A percentile compares a stretch with the other conserved stretches of the same genome.
Conservation (phyloP, 1,139 yeast species). For the Citeromyces siamensis region DNA sequence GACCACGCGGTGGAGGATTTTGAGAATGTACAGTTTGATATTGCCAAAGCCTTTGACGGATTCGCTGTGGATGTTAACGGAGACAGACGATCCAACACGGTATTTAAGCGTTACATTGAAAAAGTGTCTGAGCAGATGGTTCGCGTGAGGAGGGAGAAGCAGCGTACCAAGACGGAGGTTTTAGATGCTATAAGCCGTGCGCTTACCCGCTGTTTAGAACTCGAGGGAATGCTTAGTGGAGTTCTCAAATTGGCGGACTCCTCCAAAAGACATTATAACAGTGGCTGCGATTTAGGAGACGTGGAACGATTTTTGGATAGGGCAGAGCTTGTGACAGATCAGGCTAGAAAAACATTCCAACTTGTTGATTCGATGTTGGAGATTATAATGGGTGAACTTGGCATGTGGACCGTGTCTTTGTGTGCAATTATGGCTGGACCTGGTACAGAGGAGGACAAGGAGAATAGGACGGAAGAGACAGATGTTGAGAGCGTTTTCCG, state of each 20-base stretch:
- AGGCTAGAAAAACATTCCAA: neutral
- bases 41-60: neutral
- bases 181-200: neutral
- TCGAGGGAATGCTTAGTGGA: neutral
- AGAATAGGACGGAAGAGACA: neutral
- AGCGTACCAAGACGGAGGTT: neutral
- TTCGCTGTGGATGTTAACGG: neutral
- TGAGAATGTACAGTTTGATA: neutral
- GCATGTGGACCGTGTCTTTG: neutral
- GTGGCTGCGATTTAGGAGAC: neutral
- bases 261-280: neutral
- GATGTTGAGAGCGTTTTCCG: neutral
- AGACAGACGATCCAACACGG: neutral
- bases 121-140: slow-evolving; percentile 1
- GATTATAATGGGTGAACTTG: neutral
- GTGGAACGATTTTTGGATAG: neutral
- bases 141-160: neutral
- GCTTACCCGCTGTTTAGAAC: neutral
- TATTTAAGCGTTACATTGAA: neutral
- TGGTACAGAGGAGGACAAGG: neutral
- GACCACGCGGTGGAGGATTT: neutral
- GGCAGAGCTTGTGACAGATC: neutral
- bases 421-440: slow-evolving; percentile 1
- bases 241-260: neutral
- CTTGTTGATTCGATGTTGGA: neutral